Percentiles rank a stretch among this genome's conserved stretches.
Evolutionary conservation across 805 yeast genomes (phyloP).

Genomic region (Candida coquimbonensis): DNA sequence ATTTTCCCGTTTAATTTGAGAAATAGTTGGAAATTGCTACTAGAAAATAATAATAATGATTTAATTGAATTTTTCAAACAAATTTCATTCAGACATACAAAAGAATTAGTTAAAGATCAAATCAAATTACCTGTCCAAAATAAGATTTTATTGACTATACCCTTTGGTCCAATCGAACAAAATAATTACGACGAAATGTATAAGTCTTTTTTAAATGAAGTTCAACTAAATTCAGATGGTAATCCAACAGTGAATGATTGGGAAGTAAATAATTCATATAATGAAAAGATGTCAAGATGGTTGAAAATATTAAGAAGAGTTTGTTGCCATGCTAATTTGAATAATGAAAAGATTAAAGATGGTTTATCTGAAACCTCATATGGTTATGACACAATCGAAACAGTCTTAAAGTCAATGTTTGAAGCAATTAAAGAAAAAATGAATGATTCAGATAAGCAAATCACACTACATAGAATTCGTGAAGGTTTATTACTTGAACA

Average conservation of each 20-base stretch:
- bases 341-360: conserved; percentile 9
- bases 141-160: conserved; percentile 60
- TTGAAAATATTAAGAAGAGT: conserved; percentile 61
- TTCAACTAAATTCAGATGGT: conserved; percentile 42
- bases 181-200: conserved; percentile 68
- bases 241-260: conserved; percentile 41
- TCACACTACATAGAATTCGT: conserved; percentile 40
- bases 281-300: conserved; percentile 58
- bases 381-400: conserved; percentile 46
- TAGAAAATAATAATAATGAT: conserved; percentile 22
- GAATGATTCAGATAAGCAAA: conserved; percentile 39
- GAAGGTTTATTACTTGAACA: conserved; percentile 68
- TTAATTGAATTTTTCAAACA: conserved; percentile 45
- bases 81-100: conserved; percentile 73
- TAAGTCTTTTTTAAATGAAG: conserved; percentile 50
- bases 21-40: conserved; percentile 13
- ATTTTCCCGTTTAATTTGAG: conserved; percentile 49
- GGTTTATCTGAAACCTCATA: not conserved
- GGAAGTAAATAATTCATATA: conserved; percentile 34
- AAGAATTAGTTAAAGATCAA: conserved; percentile 72
- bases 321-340: conserved; percentile 70
- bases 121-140: conserved; percentile 74
- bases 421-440: conserved; percentile 46
- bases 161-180: conserved; percentile 78
- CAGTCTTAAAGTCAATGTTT: conserved; percentile 60